Conservation (phyloP, 495 filamentous ascomycete genomes). For the Apiosordaria backusii region DNA sequence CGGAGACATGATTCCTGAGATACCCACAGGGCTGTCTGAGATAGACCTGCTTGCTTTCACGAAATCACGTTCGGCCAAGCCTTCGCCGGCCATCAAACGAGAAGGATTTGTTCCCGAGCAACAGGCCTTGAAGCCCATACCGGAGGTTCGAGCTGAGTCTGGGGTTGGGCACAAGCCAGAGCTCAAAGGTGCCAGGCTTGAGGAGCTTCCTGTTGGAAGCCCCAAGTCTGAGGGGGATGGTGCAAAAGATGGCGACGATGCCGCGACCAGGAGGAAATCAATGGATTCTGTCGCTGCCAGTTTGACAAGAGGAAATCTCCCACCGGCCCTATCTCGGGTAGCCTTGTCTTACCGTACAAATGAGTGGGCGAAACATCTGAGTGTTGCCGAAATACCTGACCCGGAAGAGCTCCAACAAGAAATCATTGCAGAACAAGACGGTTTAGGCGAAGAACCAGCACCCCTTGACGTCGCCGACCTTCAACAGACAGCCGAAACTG, state of each 20-base stretch:
- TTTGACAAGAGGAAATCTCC: conserved; percentile 49
- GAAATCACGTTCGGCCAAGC: background rate
- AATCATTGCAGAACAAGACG: conserved; percentile 13
- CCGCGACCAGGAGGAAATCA: conserved; percentile 29
- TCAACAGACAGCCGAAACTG: conserved; percentile 63
- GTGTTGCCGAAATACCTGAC: conserved; percentile 72
- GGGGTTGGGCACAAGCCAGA: background rate
- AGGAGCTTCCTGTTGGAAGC: background rate
- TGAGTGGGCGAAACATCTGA: conserved; percentile 93
- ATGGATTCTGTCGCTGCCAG: conserved; percentile 40
- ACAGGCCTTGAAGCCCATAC: background rate
- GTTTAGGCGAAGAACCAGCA: conserved; percentile 48
- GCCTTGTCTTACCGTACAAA: conserved; percentile 85
- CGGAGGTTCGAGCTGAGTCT: background rate
- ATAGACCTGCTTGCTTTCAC: background rate
- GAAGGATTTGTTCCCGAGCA: background rate
- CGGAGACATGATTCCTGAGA: background rate
- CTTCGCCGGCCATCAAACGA: background rate
- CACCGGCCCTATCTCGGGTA: conserved; percentile 61
- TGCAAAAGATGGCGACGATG: conserved; percentile 21
- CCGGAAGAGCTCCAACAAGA: conserved; percentile 54
- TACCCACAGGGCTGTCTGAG: background rate
- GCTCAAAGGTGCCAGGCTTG: background rate
- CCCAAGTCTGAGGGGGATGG: background rate
- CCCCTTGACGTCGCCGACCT: conserved; percentile 64